Base-by-base conservation (phyloP, 768 basidiomycete genomes). In the Tylopilus vinaceipallidus region DNA sequence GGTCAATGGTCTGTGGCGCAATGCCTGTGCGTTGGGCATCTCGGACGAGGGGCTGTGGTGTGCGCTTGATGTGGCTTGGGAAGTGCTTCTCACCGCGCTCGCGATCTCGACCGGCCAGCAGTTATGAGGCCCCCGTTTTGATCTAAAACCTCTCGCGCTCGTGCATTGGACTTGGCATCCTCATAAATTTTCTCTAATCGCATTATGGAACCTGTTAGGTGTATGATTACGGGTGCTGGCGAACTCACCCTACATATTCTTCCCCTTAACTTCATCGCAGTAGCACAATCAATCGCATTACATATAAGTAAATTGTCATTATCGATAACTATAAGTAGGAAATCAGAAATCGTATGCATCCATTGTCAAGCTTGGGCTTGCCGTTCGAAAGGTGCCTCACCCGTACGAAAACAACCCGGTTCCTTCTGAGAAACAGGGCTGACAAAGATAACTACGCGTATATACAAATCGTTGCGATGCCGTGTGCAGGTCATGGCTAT, bases 1-100 rank as follows among this genome's bases (percentile, higher is more conserved):
- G 6, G 60, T 77, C 38, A 71, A 76, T 49, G 78, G 77, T 13
- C 57, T 81, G 9, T 82, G 80, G 80, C 70, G 72, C 34, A 80
- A 80, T 56, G 74, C 62, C 4, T 74, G 73, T 51, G 71, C 71
- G 11, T 65, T 82, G 24, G 80, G 80, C 32, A 73, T 82, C 53
- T 71, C 70, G 55, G 80, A 82, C 54, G 55, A 58, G 37, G 62
- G 63, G 29, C 68, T 81, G 14, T 81, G 78, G 72, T 70, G 68
- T 26, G 67, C 72, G 17, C 65, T 80, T 33, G 77, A 81, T 47
- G 61, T 75, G 29, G 74, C 76, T 9, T 81, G 79, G 78, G 77
- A 73, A 43, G 59, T 70, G n/a, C 66, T 79, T 27, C 53, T 80
- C 52, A 57, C 43, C 3, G 74, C 78, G 16, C 66, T 82, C 40